These are phyloP conservation scores for Glarea lozoyensis DNA, from an alignment of 495 filamentous ascomycete species.

Conservation along the genomic window DNA sequence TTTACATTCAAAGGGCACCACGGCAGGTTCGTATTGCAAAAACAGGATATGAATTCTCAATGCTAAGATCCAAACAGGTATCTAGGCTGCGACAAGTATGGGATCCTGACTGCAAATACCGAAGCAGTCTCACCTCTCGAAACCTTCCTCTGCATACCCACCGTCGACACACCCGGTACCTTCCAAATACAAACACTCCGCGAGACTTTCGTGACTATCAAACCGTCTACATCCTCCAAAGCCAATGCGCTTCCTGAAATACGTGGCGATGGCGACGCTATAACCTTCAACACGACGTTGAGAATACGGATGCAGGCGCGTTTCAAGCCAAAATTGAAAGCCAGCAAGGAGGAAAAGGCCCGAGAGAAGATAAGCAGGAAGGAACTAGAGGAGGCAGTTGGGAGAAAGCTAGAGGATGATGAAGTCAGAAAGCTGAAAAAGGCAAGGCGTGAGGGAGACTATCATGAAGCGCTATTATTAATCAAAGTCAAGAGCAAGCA, in stretches of 20 bases:
- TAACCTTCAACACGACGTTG: constrained; percentile 67
- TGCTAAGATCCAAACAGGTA: constrained; percentile 39
- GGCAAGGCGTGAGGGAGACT: constrained; percentile 79
- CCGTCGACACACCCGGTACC: constrained; percentile 50
- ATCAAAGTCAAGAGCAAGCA: constrained; percentile 92
- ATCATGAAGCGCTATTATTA: constrained; percentile 81
- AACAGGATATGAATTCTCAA: not conserved
- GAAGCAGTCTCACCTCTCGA: constrained; percentile 79
- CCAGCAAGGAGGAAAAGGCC: constrained; percentile 69
- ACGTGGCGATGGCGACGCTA: constrained; percentile 65
- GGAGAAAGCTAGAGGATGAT: constrained; percentile 67
- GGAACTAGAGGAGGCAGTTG: constrained; percentile 78
- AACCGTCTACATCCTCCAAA: constrained; percentile 32
- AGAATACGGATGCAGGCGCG: constrained; percentile 89
- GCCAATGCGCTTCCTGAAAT: constrained; percentile 48
- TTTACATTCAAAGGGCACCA: constrained; percentile 82
- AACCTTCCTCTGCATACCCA: constrained; percentile 62
- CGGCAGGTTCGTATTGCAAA: constrained; percentile 51
- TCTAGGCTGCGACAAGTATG: constrained; percentile 75
- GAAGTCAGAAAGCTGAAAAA: constrained; percentile 77
- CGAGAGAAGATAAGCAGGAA: constrained; percentile 76
- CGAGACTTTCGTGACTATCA: constrained; percentile 50
- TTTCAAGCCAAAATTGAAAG: constrained; percentile 77
- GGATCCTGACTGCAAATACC: constrained; percentile 62
- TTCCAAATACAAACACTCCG: constrained; percentile 62